Evolutionary conservation across 108 stramenopile genomes (phyloP).

Genomic region (Fragilaria crotonensis): DNA sequence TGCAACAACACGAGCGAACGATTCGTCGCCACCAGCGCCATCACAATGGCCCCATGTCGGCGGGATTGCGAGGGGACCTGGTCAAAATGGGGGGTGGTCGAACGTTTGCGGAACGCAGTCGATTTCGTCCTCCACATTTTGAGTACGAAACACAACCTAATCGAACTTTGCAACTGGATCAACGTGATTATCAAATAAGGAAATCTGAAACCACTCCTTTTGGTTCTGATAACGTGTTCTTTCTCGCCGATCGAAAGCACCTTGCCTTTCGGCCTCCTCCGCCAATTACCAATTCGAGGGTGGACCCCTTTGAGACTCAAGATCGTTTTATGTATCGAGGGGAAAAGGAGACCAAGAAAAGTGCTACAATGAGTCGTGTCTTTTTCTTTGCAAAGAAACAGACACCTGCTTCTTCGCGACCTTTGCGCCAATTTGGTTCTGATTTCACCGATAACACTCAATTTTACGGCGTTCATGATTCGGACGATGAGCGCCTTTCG

Average conservation of each 20-base stretch:
- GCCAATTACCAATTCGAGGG: too few species aligned
- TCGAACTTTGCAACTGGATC: too few species aligned
- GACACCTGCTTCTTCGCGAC: background rate
- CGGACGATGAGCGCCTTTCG: constrained; percentile 37
- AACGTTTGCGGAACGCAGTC: too few species aligned
- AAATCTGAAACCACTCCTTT: too few species aligned
- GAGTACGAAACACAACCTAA: too few species aligned
- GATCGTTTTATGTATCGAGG: background rate
- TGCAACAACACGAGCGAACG: background rate
- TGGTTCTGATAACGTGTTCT: too few species aligned
- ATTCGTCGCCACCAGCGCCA: background rate
- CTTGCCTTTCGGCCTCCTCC: too few species aligned
- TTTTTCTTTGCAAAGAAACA: background rate
- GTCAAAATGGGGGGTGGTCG: too few species aligned
- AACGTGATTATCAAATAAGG: too few species aligned
- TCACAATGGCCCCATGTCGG: background rate
- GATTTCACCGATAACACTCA: constrained; percentile 65
- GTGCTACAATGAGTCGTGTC: background rate
- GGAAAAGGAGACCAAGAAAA: background rate
- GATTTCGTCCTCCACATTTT: too few species aligned
- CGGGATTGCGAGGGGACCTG: background rate
- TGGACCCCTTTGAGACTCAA: background rate
- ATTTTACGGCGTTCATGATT: constrained; percentile 44
- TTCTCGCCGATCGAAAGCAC: too few species aligned
- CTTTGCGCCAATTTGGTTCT: constrained; percentile 22